Percentiles rank a stretch among this genome's conserved stretches.
Conservation (phyloP, 164 flowering plant genomes). For the Magnolia officinalis region DNA sequence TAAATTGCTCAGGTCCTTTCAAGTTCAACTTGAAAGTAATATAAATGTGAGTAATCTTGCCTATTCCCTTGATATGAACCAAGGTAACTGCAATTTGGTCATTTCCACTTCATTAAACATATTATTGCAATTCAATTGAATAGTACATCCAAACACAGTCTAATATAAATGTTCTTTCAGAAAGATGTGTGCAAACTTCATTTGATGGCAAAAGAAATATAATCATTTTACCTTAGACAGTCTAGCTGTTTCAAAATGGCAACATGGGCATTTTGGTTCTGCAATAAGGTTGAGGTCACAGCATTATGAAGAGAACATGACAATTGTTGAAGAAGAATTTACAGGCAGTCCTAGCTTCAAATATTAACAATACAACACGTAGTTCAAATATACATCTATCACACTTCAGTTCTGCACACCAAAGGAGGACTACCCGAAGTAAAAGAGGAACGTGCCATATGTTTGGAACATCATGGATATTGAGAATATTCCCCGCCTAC, state of each 20-base stretch:
- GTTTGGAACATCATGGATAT: constrained; percentile 93
- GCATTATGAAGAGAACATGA: constrained; percentile 6
- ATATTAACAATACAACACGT: not conserved
- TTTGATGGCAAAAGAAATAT: constrained; percentile 2
- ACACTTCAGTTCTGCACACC: not conserved
- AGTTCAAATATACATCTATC: not conserved
- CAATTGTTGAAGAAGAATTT: not conserved
- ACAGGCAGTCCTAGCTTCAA: not conserved
- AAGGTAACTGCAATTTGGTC: not conserved
- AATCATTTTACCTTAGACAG: constrained; percentile 42
- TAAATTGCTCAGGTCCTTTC: not conserved
- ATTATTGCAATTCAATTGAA: not conserved
- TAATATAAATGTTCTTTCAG: not conserved
- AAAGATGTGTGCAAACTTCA: not conserved
- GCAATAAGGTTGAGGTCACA: constrained; percentile 26
- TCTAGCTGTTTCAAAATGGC: constrained; percentile 75
- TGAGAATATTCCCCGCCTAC: constrained; percentile 80
- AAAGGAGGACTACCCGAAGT: constrained; percentile 45
- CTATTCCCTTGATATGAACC: not conserved
- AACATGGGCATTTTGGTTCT: constrained; percentile 91
- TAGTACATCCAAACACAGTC: not conserved
- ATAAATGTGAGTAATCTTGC: not conserved
- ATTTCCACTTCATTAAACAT: not conserved
- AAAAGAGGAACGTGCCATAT: constrained; percentile 96
- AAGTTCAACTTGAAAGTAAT: not conserved